Conservation (phyloP, 2,329 filamentous ascomycete genomes). For the Fusarium equiseti region DNA sequence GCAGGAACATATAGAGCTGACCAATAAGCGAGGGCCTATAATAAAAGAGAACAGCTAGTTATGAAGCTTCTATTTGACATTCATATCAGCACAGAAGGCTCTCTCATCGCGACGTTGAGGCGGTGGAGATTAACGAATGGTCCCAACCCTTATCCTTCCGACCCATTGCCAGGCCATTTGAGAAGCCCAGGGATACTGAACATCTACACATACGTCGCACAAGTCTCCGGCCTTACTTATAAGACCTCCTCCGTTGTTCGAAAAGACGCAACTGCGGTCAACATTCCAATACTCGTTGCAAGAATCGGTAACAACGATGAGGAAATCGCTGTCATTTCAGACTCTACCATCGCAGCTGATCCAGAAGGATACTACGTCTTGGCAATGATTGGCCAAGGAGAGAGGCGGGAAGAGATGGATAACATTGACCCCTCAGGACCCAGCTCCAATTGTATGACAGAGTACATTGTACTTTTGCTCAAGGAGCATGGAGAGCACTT, state of each 20-base stretch:
- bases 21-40: neutral
- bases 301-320: neutral
- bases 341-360: neutral
- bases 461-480: neutral
- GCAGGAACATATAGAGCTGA: neutral
- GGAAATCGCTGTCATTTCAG: neutral
- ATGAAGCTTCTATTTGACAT: neutral
- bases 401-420: neutral
- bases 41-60: fast-evolving
- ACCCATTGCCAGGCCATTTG: fast-evolving
- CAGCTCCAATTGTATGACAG: fast-evolving
- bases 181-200: neutral
- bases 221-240: neutral
- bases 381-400: neutral
- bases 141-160: neutral
- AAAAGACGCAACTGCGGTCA: neutral
- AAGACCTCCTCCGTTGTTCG: neutral
- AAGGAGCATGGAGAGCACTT: neutral
- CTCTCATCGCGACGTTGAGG: fast-evolving
- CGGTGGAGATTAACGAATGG: neutral
- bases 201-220: neutral
- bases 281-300: neutral
- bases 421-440: fast-evolving
- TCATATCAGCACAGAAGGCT: neutral
- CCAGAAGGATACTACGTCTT: neutral